These are phyloP conservation scores for Spathaspora sp. DNA, from an alignment of 805 yeast species.

Conservation along the genomic window DNA sequence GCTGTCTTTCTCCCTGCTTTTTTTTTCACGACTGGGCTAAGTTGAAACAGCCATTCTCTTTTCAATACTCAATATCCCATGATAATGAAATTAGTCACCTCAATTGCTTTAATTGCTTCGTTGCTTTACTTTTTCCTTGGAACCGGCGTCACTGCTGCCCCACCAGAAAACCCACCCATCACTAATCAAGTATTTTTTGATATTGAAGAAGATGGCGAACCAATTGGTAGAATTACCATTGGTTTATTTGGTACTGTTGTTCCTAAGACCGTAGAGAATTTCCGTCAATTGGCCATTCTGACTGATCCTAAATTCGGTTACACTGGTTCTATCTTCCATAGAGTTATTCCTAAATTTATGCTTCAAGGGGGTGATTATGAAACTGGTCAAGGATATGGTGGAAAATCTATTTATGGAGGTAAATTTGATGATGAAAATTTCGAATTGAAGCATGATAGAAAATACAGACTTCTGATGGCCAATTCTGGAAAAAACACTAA, in stretches of 20 bases:
- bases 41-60: background rate
- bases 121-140: slow-evolving; percentile 7
- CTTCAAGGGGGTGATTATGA: slow-evolving; percentile 49
- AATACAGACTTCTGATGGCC: slow-evolving; percentile 88
- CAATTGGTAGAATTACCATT: slow-evolving; percentile 76
- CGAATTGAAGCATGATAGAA: slow-evolving; percentile 69
- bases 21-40: background rate
- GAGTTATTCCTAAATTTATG: slow-evolving; percentile 47
- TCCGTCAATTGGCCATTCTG: slow-evolving; percentile 81
- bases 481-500: slow-evolving; percentile 98
- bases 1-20: background rate
- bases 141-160: slow-evolving; percentile 4
- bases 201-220: slow-evolving; percentile 71
- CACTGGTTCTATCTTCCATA: slow-evolving; percentile 44
- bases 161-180: slow-evolving; percentile 47
- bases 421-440: slow-evolving; percentile 80
- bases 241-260: slow-evolving; percentile 88
- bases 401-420: slow-evolving; percentile 58
- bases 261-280: slow-evolving; percentile 95
- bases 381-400: slow-evolving; percentile 45
- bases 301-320: slow-evolving; percentile 37
- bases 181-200: slow-evolving; percentile 87
- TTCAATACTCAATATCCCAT: background rate
- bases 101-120: slow-evolving; percentile 5
- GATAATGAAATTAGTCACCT: slow-evolving; percentile 12